A percentile compares a stretch with the other conserved stretches of the same genome.
Conservation (phyloP, 805 yeast genomes). For the Isabelozyma gotoi region DNA sequence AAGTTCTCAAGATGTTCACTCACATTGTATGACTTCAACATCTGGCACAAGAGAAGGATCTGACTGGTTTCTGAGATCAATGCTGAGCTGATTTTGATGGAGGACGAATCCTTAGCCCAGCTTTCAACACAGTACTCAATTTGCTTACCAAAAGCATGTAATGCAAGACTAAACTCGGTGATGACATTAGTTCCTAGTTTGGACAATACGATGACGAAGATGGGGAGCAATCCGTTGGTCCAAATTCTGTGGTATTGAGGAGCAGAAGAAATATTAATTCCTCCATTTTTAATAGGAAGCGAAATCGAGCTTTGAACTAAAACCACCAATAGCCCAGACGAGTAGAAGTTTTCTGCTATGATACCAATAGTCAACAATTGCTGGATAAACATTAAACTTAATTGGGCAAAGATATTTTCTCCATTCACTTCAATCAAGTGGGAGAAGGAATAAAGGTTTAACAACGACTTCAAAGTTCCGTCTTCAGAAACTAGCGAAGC, state of each 20-base stretch:
- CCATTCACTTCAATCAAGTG: slow-evolving; percentile 58
- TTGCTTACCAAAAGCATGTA: slow-evolving; percentile 64
- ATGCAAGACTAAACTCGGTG: slow-evolving; percentile 65
- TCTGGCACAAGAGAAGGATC: slow-evolving; percentile 60
- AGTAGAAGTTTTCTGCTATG: slow-evolving; percentile 66
- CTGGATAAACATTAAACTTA: slow-evolving; percentile 64
- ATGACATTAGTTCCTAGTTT: slow-evolving; percentile 62
- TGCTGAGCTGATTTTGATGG: slow-evolving; percentile 36
- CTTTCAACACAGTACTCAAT: slow-evolving; percentile 59
- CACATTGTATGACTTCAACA: slow-evolving; percentile 54
- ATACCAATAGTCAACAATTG: slow-evolving; percentile 62
- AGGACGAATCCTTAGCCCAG: slow-evolving; percentile 63
- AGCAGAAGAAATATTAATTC: slow-evolving; percentile 48
- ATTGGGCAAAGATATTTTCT: slow-evolving; percentile 71
- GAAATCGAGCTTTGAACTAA: slow-evolving; percentile 77
- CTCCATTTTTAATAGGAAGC: slow-evolving; percentile 62
- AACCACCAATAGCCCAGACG: slow-evolving; percentile 61
- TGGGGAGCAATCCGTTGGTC: slow-evolving; percentile 79
- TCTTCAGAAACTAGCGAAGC: slow-evolving; percentile 53
- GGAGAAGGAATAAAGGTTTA: slow-evolving; percentile 67
- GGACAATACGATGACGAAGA: slow-evolving; percentile 57
- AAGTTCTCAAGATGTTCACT: slow-evolving; percentile 39
- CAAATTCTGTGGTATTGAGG: slow-evolving; percentile 73
- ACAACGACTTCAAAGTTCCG: slow-evolving; percentile 60
- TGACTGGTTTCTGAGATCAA: slow-evolving; percentile 49